Evolutionary conservation across 345 rosid genomes (phyloP).

Genomic region (Trapa bicornis): DNA sequence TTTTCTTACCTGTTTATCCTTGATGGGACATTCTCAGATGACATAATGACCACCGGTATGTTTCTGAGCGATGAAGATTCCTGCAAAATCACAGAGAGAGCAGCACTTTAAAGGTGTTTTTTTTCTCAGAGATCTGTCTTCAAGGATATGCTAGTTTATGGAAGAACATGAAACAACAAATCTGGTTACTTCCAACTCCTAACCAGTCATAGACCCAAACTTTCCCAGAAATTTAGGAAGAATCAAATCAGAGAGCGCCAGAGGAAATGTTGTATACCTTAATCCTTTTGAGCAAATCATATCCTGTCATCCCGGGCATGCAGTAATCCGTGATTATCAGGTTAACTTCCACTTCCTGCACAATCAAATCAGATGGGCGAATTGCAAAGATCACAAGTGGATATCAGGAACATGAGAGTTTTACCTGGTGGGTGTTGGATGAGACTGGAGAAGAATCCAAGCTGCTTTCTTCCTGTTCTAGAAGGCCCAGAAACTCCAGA

Average conservation of each 20-base stretch:
- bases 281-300: conserved; percentile 63
- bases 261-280: conserved; percentile 27
- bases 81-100: conserved; percentile 17
- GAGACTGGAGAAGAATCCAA: conserved; percentile 16
- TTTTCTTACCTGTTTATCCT: conserved; percentile 43
- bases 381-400: too few species aligned
- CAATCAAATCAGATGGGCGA: not conserved
- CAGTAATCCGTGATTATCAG: conserved; percentile 67
- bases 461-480: conserved; percentile 24
- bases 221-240: conserved; percentile 5
- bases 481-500: conserved; percentile 50
- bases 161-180: not conserved
- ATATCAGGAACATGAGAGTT: not conserved
- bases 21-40: conserved; percentile 71
- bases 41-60: conserved; percentile 73
- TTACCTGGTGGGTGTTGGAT: conserved; percentile 12
- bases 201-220: conserved; percentile 1
- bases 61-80: conserved; percentile 49
- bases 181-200: not conserved
- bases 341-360: conserved; percentile 45
- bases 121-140: not conserved
- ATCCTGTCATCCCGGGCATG: conserved; percentile 82
- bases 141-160: not conserved
- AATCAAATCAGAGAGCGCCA: not conserved
- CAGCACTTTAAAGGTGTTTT: not conserved